A percentile compares a stretch with the other conserved stretches of the same genome.
Conservation (phyloP, 306 rosid species). For the Myrica gale region DNA sequence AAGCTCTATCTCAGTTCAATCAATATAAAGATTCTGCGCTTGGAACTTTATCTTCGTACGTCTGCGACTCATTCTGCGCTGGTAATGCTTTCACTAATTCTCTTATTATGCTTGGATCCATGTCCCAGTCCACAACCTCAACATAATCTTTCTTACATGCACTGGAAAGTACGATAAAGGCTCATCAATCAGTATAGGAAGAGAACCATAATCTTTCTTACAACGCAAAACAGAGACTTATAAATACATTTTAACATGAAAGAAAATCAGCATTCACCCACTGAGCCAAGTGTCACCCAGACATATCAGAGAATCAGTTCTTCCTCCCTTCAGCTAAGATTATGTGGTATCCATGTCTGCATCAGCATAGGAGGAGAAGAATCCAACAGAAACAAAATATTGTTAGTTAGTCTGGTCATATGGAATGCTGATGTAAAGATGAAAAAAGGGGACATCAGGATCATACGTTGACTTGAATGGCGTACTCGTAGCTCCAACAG, state of each 20-base stretch:
- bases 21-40: background rate
- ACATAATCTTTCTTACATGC: background rate
- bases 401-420: conserved; percentile 8
- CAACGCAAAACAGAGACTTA: conserved; percentile 29
- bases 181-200: background rate
- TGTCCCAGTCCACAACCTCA: background rate
- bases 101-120: background rate
- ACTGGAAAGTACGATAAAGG: background rate
- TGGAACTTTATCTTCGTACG: background rate
- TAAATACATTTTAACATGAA: background rate
- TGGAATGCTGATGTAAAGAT: conserved; percentile 8
- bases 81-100: background rate
- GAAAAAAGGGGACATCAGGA: conserved; percentile 13
- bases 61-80: background rate
- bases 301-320: conserved; percentile 44
- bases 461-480: conserved; percentile 91
- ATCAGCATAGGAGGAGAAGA: conserved; percentile 18
- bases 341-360: conserved; percentile 96
- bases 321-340: conserved; percentile 89
- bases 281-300: conserved; percentile 14
- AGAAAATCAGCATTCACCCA: conserved; percentile 26
- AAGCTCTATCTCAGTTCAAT: background rate
- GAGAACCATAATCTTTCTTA: conserved; percentile 24
- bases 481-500: conserved; percentile 79
- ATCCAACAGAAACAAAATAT: background rate